Conservation (phyloP, 495 filamentous ascomycete species). For the Penicillium taxi region DNA sequence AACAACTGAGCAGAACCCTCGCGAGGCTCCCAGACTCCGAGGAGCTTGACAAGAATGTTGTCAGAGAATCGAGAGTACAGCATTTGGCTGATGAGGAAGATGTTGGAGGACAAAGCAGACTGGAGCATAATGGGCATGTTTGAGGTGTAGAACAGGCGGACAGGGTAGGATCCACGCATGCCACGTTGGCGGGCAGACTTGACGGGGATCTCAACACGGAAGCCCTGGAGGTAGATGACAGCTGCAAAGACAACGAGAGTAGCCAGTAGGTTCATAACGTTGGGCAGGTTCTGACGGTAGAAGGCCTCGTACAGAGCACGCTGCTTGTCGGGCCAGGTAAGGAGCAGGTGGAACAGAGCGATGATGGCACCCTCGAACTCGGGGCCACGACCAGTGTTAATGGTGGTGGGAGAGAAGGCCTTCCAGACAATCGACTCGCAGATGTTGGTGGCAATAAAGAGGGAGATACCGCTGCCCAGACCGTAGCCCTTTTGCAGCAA, state of each 20-base stretch:
- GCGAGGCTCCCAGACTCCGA: constrained; percentile 97
- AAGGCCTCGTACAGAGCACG: constrained; percentile 95
- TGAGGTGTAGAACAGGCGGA: constrained; percentile 60
- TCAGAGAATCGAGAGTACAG: constrained; percentile 97
- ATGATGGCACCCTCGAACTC: constrained; percentile 99
- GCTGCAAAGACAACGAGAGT: constrained; percentile 90
- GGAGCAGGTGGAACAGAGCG: constrained; percentile 92
- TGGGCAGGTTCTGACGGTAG: constrained; percentile 98
- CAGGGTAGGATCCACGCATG: constrained; percentile 74
- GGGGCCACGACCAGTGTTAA: constrained; percentile 98
- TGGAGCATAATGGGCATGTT: constrained; percentile 99
- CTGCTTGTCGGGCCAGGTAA: constrained; percentile 99
- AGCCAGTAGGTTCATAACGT: constrained; percentile 97
- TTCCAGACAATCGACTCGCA: constrained; percentile 99
- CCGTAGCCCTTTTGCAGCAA: constrained; percentile 99
- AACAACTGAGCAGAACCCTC: constrained; percentile 94
- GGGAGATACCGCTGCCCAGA: constrained; percentile 94
- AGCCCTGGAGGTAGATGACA: constrained; percentile 99
- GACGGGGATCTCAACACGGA: constrained; percentile 99
- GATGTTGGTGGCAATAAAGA: constrained; percentile 99
- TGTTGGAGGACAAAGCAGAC: constrained; percentile 94
- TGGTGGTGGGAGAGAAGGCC: constrained; percentile 97
- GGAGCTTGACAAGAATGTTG: constrained; percentile 91
- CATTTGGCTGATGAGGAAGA: constrained; percentile 99
- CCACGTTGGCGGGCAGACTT: constrained; percentile 98